Conservation (phyloP, 768 basidiomycete genomes). For the Panaeolus papilionaceus region DNA sequence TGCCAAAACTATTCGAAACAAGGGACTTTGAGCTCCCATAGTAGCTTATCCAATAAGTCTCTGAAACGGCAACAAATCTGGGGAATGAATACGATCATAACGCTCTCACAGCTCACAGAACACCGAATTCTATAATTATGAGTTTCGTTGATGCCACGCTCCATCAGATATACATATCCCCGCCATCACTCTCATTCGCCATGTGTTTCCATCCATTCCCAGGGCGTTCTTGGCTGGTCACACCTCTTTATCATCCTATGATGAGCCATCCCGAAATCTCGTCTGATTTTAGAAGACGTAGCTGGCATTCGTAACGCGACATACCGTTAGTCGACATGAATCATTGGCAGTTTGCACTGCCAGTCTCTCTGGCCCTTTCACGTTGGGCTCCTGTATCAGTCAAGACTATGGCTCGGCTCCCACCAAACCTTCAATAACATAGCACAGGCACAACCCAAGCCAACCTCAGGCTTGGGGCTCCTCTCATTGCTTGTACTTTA, state of each 20-base stretch:
- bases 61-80: neutral
- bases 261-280: neutral
- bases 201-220: slow-evolving; percentile 9
- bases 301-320: neutral
- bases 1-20: neutral
- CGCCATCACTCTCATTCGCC: neutral
- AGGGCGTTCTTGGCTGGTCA: slow-evolving; percentile 8
- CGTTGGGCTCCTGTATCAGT: no score
- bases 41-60: neutral
- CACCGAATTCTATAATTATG: neutral
- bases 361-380: no score
- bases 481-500: neutral
- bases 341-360: neutral
- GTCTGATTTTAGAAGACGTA: neutral
- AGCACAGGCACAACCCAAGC: neutral
- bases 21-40: neutral
- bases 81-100: neutral
- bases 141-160: neutral
- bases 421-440: neutral
- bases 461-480: neutral
- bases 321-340: neutral
- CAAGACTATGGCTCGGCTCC: no score
- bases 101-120: neutral
- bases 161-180: slow-evolving; percentile 2
- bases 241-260: slow-evolving; percentile 12